Evolutionary conservation across 805 yeast species (phyloP).

Genomic region (Starmerella cellae): DNA sequence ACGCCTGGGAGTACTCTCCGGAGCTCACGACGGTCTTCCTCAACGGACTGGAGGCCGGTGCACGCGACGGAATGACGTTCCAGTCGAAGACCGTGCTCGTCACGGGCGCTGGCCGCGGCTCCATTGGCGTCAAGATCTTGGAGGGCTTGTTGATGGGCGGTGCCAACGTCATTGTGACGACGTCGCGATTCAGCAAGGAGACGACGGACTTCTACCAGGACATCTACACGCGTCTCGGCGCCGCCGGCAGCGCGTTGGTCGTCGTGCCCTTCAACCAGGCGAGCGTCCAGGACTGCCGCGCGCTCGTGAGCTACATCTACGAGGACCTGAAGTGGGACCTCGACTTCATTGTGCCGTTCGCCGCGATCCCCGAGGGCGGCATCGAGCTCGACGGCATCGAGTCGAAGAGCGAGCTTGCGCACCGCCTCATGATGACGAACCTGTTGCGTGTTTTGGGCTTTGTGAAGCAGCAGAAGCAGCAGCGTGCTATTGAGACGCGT

Average conservation of each 20-base stretch:
- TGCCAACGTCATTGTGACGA: constrained; percentile 91
- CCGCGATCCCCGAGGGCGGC: constrained; percentile 98
- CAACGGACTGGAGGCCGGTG: constrained; percentile 86
- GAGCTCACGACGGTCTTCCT: constrained; percentile 62
- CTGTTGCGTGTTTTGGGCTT: constrained; percentile 82
- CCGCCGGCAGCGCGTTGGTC: constrained; percentile 77
- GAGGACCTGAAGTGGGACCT: constrained; percentile 89
- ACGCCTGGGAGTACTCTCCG: constrained; percentile 71
- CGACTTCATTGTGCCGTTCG: constrained; percentile 92
- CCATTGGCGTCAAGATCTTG: constrained; percentile 93
- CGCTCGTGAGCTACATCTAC: constrained; percentile 73
- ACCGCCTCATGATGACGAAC: constrained; percentile 96
- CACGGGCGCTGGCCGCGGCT: constrained; percentile 98
- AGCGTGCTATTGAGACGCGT: constrained; percentile 72
- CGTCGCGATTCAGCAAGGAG: constrained; percentile 85
- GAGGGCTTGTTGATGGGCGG: constrained; percentile 96
- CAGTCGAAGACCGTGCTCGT: constrained; percentile 77
- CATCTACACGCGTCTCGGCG: constrained; percentile 84
- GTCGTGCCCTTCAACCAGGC: constrained; percentile 99
- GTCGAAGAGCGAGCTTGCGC: constrained; percentile 94
- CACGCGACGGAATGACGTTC: constrained; percentile 85
- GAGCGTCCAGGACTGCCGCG: constrained; percentile 83
- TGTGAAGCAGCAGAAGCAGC: constrained; percentile 69
- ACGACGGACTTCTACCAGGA: constrained; percentile 94
- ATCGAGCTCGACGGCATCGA: constrained; percentile 85